phyloP scores from a whole-genome alignment of 768 basidiomycete species.

The Termitomyces sp. region DNA sequence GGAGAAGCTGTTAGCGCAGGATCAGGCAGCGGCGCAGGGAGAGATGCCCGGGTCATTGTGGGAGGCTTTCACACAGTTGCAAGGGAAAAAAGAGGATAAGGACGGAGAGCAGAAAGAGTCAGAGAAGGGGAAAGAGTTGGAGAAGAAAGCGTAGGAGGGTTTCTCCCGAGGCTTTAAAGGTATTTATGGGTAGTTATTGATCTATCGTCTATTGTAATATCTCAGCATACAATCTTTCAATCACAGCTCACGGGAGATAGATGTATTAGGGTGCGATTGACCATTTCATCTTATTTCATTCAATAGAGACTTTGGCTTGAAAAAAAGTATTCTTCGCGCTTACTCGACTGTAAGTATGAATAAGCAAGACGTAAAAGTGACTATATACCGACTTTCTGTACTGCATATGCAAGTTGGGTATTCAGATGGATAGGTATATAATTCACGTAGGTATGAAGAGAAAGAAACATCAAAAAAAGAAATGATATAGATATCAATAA shows the following conservation, averaged over 20 bases:
- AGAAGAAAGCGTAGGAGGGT: not conserved
- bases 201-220: not conserved
- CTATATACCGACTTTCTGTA: not conserved
- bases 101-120: not conserved
- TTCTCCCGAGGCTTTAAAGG: not conserved
- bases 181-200: not conserved
- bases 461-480: not conserved
- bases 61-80: constrained; percentile 35
- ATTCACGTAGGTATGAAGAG: not conserved
- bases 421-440: not conserved
- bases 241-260: constrained; percentile 1
- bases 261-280: not conserved
- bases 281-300: not conserved
- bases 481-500: not conserved
- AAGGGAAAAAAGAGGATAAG: constrained; percentile 9
- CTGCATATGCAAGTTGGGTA: not conserved
- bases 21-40: constrained; percentile 26
- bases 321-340: not conserved
- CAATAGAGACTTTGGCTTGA: not conserved
- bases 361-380: not conserved
- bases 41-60: constrained; percentile 42
- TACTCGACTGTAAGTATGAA: not conserved
- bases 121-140: not conserved
- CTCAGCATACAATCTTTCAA: not conserved
- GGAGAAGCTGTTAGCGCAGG: constrained; percentile 32